Percentiles rank a stretch among this genome's conserved stretches.
These are phyloP conservation scores for Naganishia randhawae DNA, from an alignment of 768 basidiomycete species.

Conservation along the genomic window DNA sequence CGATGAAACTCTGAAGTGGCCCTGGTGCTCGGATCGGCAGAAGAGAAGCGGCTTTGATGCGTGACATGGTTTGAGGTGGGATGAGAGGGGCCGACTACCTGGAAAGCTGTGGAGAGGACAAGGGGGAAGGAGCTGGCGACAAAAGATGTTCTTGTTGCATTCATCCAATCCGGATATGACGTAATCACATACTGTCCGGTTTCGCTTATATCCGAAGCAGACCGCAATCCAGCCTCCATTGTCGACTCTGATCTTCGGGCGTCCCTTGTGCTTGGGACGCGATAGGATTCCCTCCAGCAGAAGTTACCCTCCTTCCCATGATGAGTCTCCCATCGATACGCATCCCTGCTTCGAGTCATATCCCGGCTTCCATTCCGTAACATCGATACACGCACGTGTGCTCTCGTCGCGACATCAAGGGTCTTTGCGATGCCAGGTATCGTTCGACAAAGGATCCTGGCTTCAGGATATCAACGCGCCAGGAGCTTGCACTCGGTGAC, in stretches of 20 bases:
- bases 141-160: no score
- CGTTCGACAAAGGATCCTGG: not conserved
- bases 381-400: not conserved
- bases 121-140: no score
- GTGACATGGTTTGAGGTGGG: not conserved
- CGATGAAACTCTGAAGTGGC: constrained; percentile 19
- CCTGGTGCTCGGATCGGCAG: constrained; percentile 15
- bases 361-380: not conserved
- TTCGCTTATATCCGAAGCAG: no score
- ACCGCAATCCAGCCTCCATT: no score
- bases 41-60: constrained; percentile 1
- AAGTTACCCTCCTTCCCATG: not conserved
- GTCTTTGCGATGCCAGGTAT: not conserved
- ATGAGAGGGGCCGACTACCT: no score
- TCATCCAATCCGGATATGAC: no score
- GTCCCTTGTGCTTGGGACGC: no score
- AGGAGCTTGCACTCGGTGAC: not conserved
- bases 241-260: no score
- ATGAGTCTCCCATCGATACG: not conserved
- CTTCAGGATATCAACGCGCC: not conserved
- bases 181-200: no score
- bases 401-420: not conserved
- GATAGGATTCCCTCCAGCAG: no score
- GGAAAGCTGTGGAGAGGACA: no score
- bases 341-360: not conserved